Evolutionary conservation across 768 basidiomycete species (phyloP).

Genomic region (Trametes villosa): DNA sequence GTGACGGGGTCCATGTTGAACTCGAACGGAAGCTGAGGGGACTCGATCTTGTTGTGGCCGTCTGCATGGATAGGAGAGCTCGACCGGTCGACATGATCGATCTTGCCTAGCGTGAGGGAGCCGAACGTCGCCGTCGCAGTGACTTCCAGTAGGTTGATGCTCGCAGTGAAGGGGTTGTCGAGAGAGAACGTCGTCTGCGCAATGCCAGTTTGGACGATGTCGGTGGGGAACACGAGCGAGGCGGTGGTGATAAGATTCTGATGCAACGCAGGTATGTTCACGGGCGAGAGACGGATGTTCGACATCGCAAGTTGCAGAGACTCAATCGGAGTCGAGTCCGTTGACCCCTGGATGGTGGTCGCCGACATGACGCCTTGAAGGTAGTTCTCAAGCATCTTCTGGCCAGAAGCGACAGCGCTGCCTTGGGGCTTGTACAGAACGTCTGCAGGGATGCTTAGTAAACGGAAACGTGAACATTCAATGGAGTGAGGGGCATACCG

Average conservation of each 20-base stretch:
- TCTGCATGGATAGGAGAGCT: constrained; percentile 60
- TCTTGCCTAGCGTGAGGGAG: constrained; percentile 59
- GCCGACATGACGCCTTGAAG: constrained; percentile 63
- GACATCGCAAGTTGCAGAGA: constrained; percentile 67
- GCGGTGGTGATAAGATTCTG: constrained; percentile 62
- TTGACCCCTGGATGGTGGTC: constrained; percentile 59
- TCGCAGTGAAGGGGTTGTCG: constrained; percentile 73
- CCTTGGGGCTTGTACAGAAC: constrained; percentile 67
- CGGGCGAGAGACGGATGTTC: constrained; percentile 60
- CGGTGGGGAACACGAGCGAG: constrained; percentile 59
- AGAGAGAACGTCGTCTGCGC: constrained; percentile 62
- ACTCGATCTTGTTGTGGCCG: constrained; percentile 63
- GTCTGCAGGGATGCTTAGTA: constrained; percentile 38
- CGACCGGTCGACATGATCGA: constrained; percentile 58
- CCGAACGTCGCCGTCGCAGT: constrained; percentile 58
- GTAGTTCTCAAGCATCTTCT: constrained; percentile 63
- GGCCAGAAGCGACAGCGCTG: constrained; percentile 55
- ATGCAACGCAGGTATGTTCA: constrained; percentile 66
- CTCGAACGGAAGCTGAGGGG: constrained; percentile 57
- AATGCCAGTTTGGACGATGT: constrained; percentile 64
- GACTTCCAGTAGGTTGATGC: constrained; percentile 64
- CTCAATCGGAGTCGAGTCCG: constrained; percentile 57
- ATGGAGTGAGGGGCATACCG: constrained; percentile 36
- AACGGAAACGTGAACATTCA: background rate
- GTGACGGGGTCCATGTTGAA: constrained; percentile 67